Percentiles rank a stretch among this genome's conserved stretches.
Evolutionary conservation across 768 basidiomycete species (phyloP).

Genomic region (Chalciporus piperatus): DNA sequence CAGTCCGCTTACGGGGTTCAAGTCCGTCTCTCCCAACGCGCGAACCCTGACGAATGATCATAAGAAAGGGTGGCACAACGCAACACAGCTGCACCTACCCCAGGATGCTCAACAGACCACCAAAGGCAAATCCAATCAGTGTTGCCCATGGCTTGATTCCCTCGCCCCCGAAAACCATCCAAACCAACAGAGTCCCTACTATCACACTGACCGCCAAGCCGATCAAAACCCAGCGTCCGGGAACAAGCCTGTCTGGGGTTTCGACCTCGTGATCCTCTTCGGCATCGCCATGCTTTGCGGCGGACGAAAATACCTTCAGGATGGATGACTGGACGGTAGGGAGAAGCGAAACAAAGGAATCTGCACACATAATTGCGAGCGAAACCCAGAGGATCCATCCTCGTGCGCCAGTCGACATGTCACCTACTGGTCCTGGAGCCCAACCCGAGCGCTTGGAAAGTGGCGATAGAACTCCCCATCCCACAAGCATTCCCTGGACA

Average conservation of each 20-base stretch:
- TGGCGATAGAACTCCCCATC: constrained; percentile 94
- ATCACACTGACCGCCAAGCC: constrained; percentile 64
- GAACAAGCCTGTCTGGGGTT: constrained; percentile 77
- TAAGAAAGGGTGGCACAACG: not conserved
- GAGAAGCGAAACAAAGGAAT: constrained; percentile 81
- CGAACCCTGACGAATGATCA: constrained; percentile 59
- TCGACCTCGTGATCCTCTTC: constrained; percentile 64
- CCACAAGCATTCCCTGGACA: constrained; percentile 86
- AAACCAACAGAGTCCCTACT: constrained; percentile 76
- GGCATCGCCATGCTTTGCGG: constrained; percentile 24
- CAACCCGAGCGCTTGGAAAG: constrained; percentile 78
- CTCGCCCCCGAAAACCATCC: constrained; percentile 85
- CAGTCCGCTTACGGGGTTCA: constrained; percentile 88
- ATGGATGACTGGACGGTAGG: constrained; percentile 65
- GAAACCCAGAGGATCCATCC: constrained; percentile 98
- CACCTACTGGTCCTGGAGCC: constrained; percentile 91
- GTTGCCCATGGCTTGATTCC: constrained; percentile 97
- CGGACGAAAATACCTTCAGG: constrained; percentile 30
- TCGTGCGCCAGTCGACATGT: constrained; percentile 84
- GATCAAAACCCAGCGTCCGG: constrained; percentile 68
- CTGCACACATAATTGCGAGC: constrained; percentile 93
- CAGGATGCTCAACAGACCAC: constrained; percentile 80
- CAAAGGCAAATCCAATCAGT: constrained; percentile 76
- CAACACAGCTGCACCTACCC: constrained; percentile 51
- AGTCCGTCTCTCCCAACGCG: constrained; percentile 92